Evolutionary conservation across 805 yeast genomes (phyloP), one percentile per base, ranked within the genome.

Genomic region (Kurtzmaniella fragi): DNA sequence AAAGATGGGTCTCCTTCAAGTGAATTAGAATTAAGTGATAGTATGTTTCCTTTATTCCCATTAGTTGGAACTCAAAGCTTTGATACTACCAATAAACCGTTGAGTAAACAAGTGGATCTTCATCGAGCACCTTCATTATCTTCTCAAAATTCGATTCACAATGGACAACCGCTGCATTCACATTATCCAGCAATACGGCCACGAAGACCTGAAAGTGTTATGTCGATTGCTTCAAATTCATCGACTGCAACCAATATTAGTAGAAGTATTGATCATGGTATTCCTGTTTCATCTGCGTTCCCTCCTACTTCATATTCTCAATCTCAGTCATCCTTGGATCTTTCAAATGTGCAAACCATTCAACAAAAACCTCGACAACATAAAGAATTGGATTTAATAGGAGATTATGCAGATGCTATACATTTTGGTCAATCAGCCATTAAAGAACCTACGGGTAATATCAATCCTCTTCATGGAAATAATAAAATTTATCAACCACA

Each of bases 11-110:
- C 17, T 17, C 34, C 35, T 17, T 5, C 26, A 3, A 14, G 15
- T 11, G 14, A 11, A 11, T 16, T 36, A 26, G 39, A 36, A 14
- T 30, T 36, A n/a, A 56, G 58, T 39, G 66, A 62, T 35, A 53
- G 54, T 35, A 61, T 63, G 61, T 67, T 65, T 41, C 74, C 74
- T 3, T 56, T 68, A 16, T 67, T 67, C 35, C 72, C 74, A 3
- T 51, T 68, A 40, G 64, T 68, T 13, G 74, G 73, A 6, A 49
- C 53, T 31, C 47, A 51, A 32, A 59, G 66, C 28, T 67, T 68
- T 41, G 69, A 67, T 26, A 53, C 58, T 29, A 25, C 33, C 28
- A 36, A 36, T 17, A 36, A 29, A 27, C 39, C 39, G 28, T 23
- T 36, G 12, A 60, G 56, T 43, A 56, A 56, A 34, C 52, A 61